phyloP scores from a whole-genome alignment of 2,329 filamentous ascomycete genomes.

The Diaporthe destruens region DNA sequence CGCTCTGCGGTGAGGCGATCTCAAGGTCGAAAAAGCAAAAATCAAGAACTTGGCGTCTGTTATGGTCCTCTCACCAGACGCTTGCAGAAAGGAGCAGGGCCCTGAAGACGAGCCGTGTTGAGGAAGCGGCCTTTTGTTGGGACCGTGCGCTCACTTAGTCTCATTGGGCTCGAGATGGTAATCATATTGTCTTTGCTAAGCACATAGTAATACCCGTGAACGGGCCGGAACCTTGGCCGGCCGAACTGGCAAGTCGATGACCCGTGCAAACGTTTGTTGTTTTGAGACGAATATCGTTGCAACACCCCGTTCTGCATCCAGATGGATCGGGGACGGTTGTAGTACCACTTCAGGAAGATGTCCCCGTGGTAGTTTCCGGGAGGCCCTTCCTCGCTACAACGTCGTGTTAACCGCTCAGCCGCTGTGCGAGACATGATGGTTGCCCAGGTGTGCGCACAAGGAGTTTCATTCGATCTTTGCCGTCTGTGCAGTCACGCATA shows the following conservation, averaged over 20 bases:
- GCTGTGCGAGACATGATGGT: background rate
- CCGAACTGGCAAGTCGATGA: constrained; percentile 28
- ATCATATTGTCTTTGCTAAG: background rate
- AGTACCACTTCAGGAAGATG: background rate
- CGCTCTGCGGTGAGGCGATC: background rate
- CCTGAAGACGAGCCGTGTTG: background rate
- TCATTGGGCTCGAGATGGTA: background rate
- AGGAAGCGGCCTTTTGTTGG: constrained; percentile 2
- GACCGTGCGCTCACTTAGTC: constrained; percentile 2
- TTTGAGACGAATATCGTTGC: constrained; percentile 18
- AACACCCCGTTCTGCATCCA: constrained; percentile 2
- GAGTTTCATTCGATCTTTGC: constrained; percentile 18
- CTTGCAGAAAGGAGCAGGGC: background rate
- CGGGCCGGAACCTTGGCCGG: background rate
- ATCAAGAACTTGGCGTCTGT: constrained; percentile 1
- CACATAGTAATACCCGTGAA: background rate
- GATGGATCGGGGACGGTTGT: background rate
- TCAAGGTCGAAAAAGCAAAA: constrained; percentile 30
- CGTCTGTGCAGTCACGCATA: background rate
- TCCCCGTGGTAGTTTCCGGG: constrained; percentile 1
- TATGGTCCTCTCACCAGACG: background rate
- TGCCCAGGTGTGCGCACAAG: background rate
- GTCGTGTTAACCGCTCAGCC: background rate
- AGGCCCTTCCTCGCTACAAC: background rate
- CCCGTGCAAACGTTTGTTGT: constrained; percentile 23